These are phyloP conservation scores for Lasiosphaeria miniovina DNA, from an alignment of 495 filamentous ascomycete species.

Conservation along the genomic window DNA sequence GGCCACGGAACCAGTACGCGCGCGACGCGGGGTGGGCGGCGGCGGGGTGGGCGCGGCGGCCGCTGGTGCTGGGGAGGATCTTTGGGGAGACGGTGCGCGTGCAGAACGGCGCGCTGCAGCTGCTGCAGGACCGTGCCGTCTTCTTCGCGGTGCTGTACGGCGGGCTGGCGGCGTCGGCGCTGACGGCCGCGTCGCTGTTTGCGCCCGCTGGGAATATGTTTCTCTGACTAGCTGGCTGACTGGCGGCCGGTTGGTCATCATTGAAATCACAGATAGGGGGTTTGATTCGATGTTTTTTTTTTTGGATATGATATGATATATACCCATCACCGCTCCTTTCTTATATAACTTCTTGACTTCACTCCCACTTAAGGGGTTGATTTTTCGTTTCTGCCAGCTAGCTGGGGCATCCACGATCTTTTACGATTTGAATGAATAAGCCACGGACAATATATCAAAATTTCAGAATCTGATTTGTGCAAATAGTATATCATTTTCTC, in stretches of 20 bases:
- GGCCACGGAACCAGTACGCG: constrained; percentile 53
- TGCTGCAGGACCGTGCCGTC: constrained; percentile 65
- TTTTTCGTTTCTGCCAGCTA: no score
- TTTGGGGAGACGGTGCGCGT: constrained; percentile 62
- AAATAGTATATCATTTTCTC: not conserved
- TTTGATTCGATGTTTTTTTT: no score
- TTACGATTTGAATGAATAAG: no score
- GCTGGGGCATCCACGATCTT: no score
- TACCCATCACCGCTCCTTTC: no score
- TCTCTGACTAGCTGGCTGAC: not conserved
- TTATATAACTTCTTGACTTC: no score
- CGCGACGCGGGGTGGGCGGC: constrained; percentile 57
- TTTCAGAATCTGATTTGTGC: no score
- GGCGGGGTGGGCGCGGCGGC: constrained; percentile 10
- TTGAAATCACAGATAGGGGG: no score
- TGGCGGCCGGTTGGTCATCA: no score
- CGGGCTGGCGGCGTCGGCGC: constrained; percentile 27
- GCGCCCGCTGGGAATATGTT: constrained; percentile 20
- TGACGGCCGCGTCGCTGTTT: constrained; percentile 35
- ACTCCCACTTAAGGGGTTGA: no score
- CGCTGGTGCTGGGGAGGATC: constrained; percentile 30
- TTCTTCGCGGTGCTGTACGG: constrained; percentile 45
- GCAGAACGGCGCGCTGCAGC: constrained; percentile 57
- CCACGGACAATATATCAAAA: no score
- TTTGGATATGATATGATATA: no score